phyloP scores from a whole-genome alignment of 202 grass and related monocot species.

The Dendrocalamus latiflorus region DNA sequence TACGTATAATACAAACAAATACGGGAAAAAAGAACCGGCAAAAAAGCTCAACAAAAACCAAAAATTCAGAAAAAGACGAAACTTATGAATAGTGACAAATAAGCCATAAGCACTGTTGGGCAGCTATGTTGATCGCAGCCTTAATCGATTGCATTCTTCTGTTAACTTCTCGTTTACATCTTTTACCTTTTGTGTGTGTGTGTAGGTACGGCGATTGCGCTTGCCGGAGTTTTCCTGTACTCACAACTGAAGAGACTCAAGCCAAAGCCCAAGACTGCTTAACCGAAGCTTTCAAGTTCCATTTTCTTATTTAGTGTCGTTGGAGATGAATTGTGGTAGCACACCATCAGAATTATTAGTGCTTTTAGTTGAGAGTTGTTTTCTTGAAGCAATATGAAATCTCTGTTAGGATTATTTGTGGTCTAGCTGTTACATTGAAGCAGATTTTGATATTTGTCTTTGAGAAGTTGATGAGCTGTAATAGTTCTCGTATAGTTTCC shows the following conservation, averaged over 20 bases:
- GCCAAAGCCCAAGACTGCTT: constrained; percentile 56
- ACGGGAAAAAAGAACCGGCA: too few species aligned
- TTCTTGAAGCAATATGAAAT: background rate
- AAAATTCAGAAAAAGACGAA: too few species aligned
- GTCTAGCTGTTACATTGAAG: background rate
- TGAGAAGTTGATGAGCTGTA: too few species aligned
- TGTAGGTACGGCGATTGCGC: constrained; percentile 27
- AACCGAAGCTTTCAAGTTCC: background rate
- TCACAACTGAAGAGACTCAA: constrained; percentile 85
- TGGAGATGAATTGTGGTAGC: background rate
- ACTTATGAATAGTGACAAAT: too few species aligned
- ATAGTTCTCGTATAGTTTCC: too few species aligned
- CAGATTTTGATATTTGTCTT: background rate
- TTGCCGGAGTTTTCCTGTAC: constrained; percentile 89
- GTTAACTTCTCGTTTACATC: background rate
- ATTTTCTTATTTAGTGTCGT: background rate
- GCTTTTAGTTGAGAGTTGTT: background rate
- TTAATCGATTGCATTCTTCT: background rate
- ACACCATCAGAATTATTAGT: background rate
- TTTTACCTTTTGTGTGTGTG: too few species aligned
- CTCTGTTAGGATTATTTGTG: background rate
- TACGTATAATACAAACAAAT: too few species aligned
- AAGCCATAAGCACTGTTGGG: too few species aligned
- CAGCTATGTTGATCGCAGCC: too few species aligned
- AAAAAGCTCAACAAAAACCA: too few species aligned